Evolutionary conservation across 2,329 filamentous ascomycete genomes (phyloP), one percentile per base, ranked within the genome.

Genomic region (Hortaea sp.): DNA sequence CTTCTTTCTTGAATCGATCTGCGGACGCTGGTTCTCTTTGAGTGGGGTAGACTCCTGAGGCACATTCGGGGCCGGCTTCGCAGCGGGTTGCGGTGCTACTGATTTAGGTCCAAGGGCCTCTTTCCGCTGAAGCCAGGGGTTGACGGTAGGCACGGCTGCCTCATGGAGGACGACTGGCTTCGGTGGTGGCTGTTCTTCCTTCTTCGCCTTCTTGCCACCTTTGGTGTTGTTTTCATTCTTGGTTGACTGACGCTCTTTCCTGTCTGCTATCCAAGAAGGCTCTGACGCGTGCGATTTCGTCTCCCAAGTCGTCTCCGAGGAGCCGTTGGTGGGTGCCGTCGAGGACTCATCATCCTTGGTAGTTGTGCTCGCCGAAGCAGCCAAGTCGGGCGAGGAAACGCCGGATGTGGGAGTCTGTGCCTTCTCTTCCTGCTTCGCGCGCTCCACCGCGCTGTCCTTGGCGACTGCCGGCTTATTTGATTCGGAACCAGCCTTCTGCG

Each of bases 91-190:
- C 30, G 41, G 47, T 42, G 51, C 39, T 31, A 56, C 76, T 27
- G 64, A 62, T 63, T 79, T 82, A 35, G 77, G 71, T 51, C 75
- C 70, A 39, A 74, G 68, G 41, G 80, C 81, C 58, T 88, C 82
- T 57, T 77, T 82, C 46, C 89, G 79, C 66, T 89, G 80, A 52
- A 82, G 77, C 90, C 92, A 98, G 51, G 89, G 72, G 64, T 98
- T 98, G 48, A 95, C 84, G 1, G 79, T 66, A 0, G 92, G 92
- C 39, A 85, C 74, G 29, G 88, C 84, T 12, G 90, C 90, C 50
- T 92, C 87, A 41, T 84, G 82, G 38, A 95, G 72, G 57, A 83
- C 77, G 50, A 57, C 49, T 10, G 82, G 79, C 56, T 41, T 74
- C 67, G 53, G 73, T 47, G 67, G 65, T 41, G 53, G 45, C 29